Conservation (phyloP, 129 eudicot species). For the Deinandra increscens region DNA sequence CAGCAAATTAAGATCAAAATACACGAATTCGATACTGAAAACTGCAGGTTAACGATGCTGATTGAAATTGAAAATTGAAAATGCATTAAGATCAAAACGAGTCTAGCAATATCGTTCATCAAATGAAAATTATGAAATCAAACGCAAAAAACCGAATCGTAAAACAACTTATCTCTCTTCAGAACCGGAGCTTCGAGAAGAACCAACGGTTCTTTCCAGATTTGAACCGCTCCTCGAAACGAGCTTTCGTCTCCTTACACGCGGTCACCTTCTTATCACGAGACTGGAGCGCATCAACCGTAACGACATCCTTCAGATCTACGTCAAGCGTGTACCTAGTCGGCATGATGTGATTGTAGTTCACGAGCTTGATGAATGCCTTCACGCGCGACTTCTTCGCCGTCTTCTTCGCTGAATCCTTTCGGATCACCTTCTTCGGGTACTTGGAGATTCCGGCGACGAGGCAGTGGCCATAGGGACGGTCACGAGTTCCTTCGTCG, state of each 20-base stretch:
- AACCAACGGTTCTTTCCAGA: constrained; percentile 44
- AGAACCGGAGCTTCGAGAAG: constrained; percentile 39
- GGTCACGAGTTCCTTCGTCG: constrained; percentile 60
- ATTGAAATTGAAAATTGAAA: constrained; percentile 15
- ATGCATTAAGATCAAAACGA: neutral
- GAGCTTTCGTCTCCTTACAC: constrained; percentile 38
- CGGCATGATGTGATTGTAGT: constrained; percentile 46
- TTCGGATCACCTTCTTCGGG: constrained; percentile 47
- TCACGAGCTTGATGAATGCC: constrained; percentile 54
- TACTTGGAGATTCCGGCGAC: constrained; percentile 55
- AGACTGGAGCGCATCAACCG: constrained; percentile 30
- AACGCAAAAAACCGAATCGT: neutral
- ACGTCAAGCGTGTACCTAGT: constrained; percentile 44
- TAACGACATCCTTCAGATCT: constrained; percentile 35
- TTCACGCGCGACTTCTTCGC: constrained; percentile 58
- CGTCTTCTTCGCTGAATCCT: constrained; percentile 44
- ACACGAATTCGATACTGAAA: neutral
- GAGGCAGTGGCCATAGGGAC: constrained; percentile 48
- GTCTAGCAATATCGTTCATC: constrained; percentile 15
- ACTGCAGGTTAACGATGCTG: neutral
- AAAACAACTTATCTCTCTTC: constrained; percentile 17
- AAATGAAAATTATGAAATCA: constrained; percentile 7
- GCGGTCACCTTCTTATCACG: constrained; percentile 43
- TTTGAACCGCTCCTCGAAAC: constrained; percentile 39
- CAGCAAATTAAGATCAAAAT: constrained; percentile 1